Evolutionary conservation across 23 red algal species (phyloP).

Genomic region (Pyropia yezoensis): DNA sequence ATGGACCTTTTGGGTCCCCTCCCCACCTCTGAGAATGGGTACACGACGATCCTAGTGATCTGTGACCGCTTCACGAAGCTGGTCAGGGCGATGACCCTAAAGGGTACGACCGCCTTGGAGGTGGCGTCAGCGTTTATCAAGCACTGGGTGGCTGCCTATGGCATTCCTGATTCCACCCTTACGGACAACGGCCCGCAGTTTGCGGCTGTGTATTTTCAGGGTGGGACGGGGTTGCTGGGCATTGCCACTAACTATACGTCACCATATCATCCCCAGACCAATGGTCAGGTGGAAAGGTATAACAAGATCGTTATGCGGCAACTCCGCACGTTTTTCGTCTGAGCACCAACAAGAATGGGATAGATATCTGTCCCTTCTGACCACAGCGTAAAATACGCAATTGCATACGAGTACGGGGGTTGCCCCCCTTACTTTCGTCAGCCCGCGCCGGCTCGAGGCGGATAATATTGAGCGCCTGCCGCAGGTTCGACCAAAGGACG

Average conservation of each 20-base stretch:
- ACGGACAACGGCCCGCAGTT: conserved; percentile 18
- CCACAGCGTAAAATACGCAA: conserved; percentile 25
- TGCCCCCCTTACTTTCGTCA: conserved; percentile 7
- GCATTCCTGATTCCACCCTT: neutral
- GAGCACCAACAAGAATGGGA: conserved; percentile 25
- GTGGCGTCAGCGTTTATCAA: conserved; percentile 12
- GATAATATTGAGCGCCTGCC: no score
- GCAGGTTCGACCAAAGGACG: no score
- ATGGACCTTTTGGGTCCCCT: no score
- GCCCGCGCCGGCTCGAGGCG: no score
- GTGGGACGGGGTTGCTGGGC: no score
- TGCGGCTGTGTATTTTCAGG: conserved; percentile 20
- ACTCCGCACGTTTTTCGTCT: neutral
- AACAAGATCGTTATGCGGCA: neutral
- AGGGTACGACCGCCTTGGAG: no score
- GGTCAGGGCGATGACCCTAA: conserved; percentile 6
- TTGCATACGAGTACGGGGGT: conserved; percentile 2
- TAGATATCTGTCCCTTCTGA: neutral
- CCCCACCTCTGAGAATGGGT: no score
- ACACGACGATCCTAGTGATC: no score
- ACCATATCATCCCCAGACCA: no score
- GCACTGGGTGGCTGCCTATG: conserved; percentile 31
- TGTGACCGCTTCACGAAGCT: no score
- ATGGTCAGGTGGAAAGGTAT: no score
- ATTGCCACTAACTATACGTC: no score